phyloP scores from a whole-genome alignment of 306 rosid species.

The Biancaea sappan region DNA sequence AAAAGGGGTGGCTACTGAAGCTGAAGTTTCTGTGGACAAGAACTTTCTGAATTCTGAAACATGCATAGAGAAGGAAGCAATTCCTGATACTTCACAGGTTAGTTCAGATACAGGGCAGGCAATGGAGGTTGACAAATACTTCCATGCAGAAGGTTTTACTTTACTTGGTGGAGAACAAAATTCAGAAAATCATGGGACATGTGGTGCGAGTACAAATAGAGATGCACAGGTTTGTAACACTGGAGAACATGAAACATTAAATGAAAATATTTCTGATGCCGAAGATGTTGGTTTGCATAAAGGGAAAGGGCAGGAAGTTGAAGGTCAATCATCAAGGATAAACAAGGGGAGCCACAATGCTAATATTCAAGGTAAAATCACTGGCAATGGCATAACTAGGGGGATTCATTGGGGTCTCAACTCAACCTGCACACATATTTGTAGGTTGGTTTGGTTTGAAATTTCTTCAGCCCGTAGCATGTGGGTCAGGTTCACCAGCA shows the following conservation, averaged over 20 bases:
- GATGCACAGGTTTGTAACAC: neutral
- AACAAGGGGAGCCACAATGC: neutral
- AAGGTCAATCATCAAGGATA: slow-evolving; percentile 16
- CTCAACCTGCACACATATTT: neutral
- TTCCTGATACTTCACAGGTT: neutral
- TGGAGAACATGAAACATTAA: slow-evolving; percentile 6
- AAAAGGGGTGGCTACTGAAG: slow-evolving; percentile 36
- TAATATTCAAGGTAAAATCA: slow-evolving; percentile 39
- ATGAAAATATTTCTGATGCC: slow-evolving; percentile 18
- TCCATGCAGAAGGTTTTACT: neutral
- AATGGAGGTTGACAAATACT: slow-evolving; percentile 37
- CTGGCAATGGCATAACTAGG: neutral
- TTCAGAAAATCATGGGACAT: neutral
- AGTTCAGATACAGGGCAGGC: slow-evolving; percentile 40
- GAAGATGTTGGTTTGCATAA: slow-evolving; percentile 1
- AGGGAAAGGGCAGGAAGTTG: slow-evolving; percentile 35
- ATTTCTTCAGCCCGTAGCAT: neutral
- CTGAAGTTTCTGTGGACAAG: slow-evolving; percentile 30
- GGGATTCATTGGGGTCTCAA: neutral
- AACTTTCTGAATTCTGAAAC: slow-evolving; percentile 25
- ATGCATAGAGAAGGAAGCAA: slow-evolving; percentile 17
- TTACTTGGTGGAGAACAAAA: neutral
- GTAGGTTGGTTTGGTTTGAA: neutral
- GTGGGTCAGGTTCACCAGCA: neutral
- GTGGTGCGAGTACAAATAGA: neutral